phyloP scores from a whole-genome alignment of 2,329 filamentous ascomycete species.

The Ceratocystiopsis sp. region DNA sequence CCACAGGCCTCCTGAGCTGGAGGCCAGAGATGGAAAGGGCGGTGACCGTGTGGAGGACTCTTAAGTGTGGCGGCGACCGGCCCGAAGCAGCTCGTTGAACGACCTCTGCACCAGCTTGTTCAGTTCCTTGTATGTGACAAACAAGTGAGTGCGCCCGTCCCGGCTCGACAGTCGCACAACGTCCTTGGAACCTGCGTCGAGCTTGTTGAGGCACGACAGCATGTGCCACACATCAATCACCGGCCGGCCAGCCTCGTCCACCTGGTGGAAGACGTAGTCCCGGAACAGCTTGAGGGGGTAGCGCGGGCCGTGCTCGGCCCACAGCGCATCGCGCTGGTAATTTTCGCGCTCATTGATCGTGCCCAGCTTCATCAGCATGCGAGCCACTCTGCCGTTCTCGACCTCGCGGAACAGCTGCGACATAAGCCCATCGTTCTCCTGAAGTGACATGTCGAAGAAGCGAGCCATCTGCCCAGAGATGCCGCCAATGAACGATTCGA shows the following conservation, averaged over 20 bases:
- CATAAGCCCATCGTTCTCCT: slow-evolving; percentile 57
- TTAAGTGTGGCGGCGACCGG: slow-evolving; percentile 6
- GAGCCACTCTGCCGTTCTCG: slow-evolving; percentile 74
- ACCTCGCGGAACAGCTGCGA: slow-evolving; percentile 62
- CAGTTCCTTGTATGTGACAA: slow-evolving; percentile 81
- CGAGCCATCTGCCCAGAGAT: slow-evolving; percentile 64
- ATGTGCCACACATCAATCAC: slow-evolving; percentile 81
- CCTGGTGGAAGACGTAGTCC: slow-evolving; percentile 94
- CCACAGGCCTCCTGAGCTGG: too few relatives aligned
- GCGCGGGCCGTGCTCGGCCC: slow-evolving; percentile 84
- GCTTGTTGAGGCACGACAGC: slow-evolving; percentile 70
- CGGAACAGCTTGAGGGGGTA: slow-evolving; percentile 91
- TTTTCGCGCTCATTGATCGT: slow-evolving; percentile 65
- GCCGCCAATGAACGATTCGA: slow-evolving; percentile 62
- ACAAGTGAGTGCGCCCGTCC: slow-evolving; percentile 76
- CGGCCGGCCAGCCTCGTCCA: slow-evolving; percentile 68
- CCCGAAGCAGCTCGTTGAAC: slow-evolving; percentile 40
- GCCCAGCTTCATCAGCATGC: slow-evolving; percentile 66
- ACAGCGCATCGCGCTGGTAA: slow-evolving; percentile 51
- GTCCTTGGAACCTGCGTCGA: slow-evolving; percentile 81
- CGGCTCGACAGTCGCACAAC: slow-evolving; percentile 71
- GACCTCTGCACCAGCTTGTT: slow-evolving; percentile 45
- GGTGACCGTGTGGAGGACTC: too few relatives aligned
- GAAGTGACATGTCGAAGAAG: slow-evolving; percentile 62
- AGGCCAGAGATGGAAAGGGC: too few relatives aligned